Base-by-base conservation (phyloP, 2,329 filamentous ascomycete genomes). In the Pezicula radicicola region DNA sequence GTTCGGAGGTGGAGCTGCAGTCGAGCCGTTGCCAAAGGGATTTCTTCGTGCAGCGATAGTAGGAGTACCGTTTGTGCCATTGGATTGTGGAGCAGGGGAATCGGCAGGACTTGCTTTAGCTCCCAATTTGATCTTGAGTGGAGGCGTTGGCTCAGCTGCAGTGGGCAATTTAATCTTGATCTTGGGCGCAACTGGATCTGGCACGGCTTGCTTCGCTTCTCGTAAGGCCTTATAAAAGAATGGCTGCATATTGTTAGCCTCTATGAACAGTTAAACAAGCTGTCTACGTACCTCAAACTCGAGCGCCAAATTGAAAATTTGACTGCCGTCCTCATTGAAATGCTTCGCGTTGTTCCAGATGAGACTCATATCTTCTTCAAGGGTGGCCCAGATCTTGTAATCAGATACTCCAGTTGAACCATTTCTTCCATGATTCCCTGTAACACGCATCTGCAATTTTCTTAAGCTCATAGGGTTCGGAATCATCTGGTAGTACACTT, bases 321-420 rank as follows among this genome's bases (percentile, higher is more conserved):
- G 87, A 63, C 92, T 96, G 4, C 87, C 89, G 65, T 96, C 91
- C 68, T 96, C 90, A 60, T 97, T 97, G 75, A 93, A 97, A 53
- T 87, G 87, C 63, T 85, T 88, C 0, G 91, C 91, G 68, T 97
- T 97, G 46, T 79, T 80, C 92, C 92, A 97, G 41, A 97, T 84
- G 48, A 89, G 78, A 62, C 85, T 88, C 12, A 89, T 79, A 63
- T 89, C 88, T 49, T 91, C 85, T 66, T 91, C 90, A 59, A 96
- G 90, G 1, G 84, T 79, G 51, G 84, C 79, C 92, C 92, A 97
- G 47, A 76, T 88, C 67, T 90, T 92, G 70, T 91, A 90, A 45
- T 91, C 84, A 46, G 76, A 84, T 4, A 77, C 63, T 1, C 80
- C 80, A 3, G 79, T 78, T 6, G 82, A 77, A 25, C 83, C 80